Percentiles rank a stretch among this genome's conserved stretches.
Conservation (phyloP, 2,329 filamentous ascomycete genomes). For the Cordyceps tenuipes region DNA sequence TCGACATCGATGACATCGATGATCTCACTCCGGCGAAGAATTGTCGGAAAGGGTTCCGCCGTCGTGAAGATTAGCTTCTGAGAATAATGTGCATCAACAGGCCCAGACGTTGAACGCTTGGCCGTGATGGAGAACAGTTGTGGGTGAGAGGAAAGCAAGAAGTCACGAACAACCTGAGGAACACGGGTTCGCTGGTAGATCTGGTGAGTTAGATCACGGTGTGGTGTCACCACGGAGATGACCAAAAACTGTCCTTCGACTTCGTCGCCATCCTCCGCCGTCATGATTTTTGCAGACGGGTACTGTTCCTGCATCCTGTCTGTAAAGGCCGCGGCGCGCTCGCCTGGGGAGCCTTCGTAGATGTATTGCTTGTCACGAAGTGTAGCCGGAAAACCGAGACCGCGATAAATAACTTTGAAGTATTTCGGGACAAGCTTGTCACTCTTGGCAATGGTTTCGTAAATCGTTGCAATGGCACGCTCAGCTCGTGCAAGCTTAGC, state of each 20-base stretch:
- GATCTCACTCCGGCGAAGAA: slow-evolving; percentile 80
- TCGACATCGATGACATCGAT: slow-evolving; percentile 57
- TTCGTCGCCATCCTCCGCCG: slow-evolving; percentile 60
- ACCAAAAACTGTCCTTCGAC: slow-evolving; percentile 87
- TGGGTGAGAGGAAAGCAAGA: slow-evolving; percentile 71
- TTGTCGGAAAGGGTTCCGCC: slow-evolving; percentile 81
- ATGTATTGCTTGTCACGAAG: slow-evolving; percentile 88
- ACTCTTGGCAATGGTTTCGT: slow-evolving; percentile 79
- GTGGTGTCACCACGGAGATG: slow-evolving; percentile 69
- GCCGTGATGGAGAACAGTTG: slow-evolving; percentile 69
- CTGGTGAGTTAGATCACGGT: slow-evolving; percentile 73
- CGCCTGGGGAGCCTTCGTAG: slow-evolving; percentile 71
- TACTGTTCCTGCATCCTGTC: slow-evolving; percentile 90
- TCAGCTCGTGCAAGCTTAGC: slow-evolving; percentile 83
- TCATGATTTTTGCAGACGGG: slow-evolving; percentile 74
- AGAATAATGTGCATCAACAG: slow-evolving; percentile 64
- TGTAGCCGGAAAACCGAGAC: slow-evolving; percentile 74
- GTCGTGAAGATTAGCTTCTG: slow-evolving; percentile 82
- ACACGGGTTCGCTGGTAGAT: slow-evolving; percentile 86
- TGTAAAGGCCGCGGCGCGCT: slow-evolving; percentile 73
- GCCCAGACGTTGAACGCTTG: slow-evolving; percentile 59
- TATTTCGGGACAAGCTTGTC: slow-evolving; percentile 74
- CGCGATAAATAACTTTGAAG: slow-evolving; percentile 84
- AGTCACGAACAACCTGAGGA: slow-evolving; percentile 75
- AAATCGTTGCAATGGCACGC: slow-evolving; percentile 83